Percentiles rank a stretch among this genome's conserved stretches.
phyloP scores from a whole-genome alignment of 257 asterid species.

The Solanum ossicruentum region DNA sequence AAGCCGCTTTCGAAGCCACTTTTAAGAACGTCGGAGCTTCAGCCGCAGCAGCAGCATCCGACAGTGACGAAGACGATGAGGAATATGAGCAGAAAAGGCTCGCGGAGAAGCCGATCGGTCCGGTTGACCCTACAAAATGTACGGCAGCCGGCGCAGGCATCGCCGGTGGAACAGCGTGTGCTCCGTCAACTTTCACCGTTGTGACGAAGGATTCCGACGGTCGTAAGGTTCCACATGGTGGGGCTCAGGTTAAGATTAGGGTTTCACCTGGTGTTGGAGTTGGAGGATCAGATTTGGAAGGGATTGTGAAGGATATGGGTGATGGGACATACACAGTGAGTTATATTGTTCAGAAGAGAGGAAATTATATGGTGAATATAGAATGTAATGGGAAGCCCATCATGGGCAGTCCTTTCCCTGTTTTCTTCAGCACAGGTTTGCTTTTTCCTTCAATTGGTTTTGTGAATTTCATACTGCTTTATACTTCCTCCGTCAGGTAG shows the following conservation, averaged over 20 bases:
- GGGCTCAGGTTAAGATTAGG: constrained; percentile 66
- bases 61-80: constrained; percentile 47
- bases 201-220: constrained; percentile 74
- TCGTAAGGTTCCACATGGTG: constrained; percentile 67
- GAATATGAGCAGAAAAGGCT: constrained; percentile 36
- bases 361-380: constrained; percentile 90
- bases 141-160: constrained; percentile 91
- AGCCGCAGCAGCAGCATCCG: constrained; percentile 21
- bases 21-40: constrained; percentile 41
- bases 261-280: constrained; percentile 82
- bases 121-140: constrained; percentile 83
- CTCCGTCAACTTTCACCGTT: constrained; percentile 58
- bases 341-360: constrained; percentile 79
- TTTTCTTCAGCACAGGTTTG: constrained; percentile 88
- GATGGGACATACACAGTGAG: constrained; percentile 87
- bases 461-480: neutral
- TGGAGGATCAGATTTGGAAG: constrained; percentile 77
- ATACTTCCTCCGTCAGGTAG: neutral
- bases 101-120: constrained; percentile 49
- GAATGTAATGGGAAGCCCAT: constrained; percentile 91
- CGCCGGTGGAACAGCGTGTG: constrained; percentile 91
- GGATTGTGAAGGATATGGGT: constrained; percentile 82
- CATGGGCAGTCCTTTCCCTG: constrained; percentile 98
- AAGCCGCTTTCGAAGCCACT: constrained; percentile 98
- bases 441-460: neutral